These are phyloP conservation scores for Diaporthe sp. DNA, from an alignment of 2,329 filamentous ascomycete genomes.

Conservation along the genomic window DNA sequence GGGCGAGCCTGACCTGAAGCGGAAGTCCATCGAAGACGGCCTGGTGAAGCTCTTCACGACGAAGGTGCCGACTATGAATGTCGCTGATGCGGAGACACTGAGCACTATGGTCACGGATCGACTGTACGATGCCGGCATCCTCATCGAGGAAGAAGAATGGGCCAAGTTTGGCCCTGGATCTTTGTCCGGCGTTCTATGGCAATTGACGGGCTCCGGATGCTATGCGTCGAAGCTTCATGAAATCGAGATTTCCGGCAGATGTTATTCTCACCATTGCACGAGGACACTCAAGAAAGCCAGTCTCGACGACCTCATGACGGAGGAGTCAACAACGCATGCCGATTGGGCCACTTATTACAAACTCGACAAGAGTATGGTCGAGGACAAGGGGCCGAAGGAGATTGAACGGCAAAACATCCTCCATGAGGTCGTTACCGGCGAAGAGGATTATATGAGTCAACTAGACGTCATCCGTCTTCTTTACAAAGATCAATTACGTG, in stretches of 20 bases:
- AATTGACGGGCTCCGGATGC: constrained; percentile 91
- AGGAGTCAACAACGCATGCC: constrained; percentile 76
- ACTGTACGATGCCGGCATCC: constrained; percentile 83
- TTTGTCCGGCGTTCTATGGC: constrained; percentile 92
- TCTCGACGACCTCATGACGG: constrained; percentile 78
- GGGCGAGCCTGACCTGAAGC: constrained; percentile 88
- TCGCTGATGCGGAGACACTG: constrained; percentile 92
- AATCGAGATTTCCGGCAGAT: constrained; percentile 77
- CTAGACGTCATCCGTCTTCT: constrained; percentile 87
- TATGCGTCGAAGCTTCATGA: constrained; percentile 90
- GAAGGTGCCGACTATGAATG: constrained; percentile 98
- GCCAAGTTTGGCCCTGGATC: constrained; percentile 87
- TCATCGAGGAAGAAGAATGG: constrained; percentile 96
- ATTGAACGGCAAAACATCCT: constrained; percentile 93
- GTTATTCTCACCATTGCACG: constrained; percentile 95
- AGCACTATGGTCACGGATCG: constrained; percentile 81
- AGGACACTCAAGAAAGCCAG: constrained; percentile 96
- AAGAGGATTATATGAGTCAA: constrained; percentile 91
- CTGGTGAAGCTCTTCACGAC: constrained; percentile 90
- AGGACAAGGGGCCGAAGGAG: constrained; percentile 84
- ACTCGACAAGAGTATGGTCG: constrained; percentile 81
- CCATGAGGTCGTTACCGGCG: constrained; percentile 94
- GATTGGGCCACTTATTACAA: constrained; percentile 95
- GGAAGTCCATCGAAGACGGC: constrained; percentile 87
- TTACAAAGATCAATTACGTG: constrained; percentile 84